These are phyloP conservation scores for Scheffersomyces spartinae DNA, from an alignment of 805 yeast species.

Conservation along the genomic window DNA sequence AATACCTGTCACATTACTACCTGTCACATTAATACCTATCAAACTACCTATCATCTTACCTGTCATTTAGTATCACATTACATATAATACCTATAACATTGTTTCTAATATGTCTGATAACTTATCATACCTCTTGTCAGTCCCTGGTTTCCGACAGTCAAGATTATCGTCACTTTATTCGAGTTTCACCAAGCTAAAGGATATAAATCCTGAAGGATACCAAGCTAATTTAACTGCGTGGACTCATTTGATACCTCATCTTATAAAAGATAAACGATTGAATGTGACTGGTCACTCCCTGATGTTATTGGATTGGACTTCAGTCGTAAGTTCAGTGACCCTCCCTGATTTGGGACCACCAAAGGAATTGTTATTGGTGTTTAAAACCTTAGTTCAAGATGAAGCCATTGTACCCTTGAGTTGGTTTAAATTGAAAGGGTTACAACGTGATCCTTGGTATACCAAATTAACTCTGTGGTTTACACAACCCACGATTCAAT, in stretches of 20 bases:
- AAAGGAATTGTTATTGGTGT: constrained; percentile 19
- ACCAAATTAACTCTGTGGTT: too few species aligned
- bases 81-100: too few species aligned
- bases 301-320: constrained; percentile 12
- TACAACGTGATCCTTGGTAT: too few species aligned
- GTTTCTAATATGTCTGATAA: too few species aligned
- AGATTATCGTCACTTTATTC: constrained; percentile 38
- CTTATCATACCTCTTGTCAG: too few species aligned
- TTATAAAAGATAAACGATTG: too few species aligned
- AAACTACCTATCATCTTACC: too few species aligned
- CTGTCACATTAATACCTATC: too few species aligned
- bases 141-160: constrained; percentile 21
- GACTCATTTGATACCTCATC: constrained; percentile 22
- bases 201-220: constrained; percentile 36
- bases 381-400: constrained; percentile 16
- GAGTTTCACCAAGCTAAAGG: constrained; percentile 31
- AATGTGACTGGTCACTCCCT: constrained; percentile 3
- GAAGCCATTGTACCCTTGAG: constrained; percentile 14
- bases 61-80: too few species aligned
- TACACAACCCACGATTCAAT: too few species aligned
- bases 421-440: constrained; percentile 9
- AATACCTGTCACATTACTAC: too few species aligned
- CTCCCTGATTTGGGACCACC: constrained; percentile 21
- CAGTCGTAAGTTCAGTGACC: constrained; percentile 12
- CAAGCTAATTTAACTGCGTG: constrained; percentile 38